Conservation (phyloP, 129 eudicot species). For the Pittosporum tobira region DNA sequence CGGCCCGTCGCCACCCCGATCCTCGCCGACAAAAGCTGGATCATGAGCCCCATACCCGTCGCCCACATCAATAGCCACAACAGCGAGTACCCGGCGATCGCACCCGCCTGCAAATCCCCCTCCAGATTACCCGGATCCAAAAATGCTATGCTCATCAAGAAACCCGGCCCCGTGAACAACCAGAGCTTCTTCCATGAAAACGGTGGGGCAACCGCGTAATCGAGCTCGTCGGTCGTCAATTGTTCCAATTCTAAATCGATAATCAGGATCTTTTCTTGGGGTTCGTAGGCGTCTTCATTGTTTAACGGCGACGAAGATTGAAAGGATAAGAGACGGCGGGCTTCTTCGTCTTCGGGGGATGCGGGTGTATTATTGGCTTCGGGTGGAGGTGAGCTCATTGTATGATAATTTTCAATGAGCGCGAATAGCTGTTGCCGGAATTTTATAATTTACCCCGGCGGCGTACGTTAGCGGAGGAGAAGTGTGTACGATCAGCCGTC, state of each 20-base stretch:
- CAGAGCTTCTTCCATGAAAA: conserved; percentile 63
- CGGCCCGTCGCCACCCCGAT: conserved; percentile 83
- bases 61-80: conserved; percentile 87
- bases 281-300: conserved; percentile 44
- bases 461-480: background rate
- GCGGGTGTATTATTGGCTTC: conserved; percentile 8
- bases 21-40: conserved; percentile 66
- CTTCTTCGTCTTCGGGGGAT: conserved; percentile 19
- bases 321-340: conserved; percentile 27
- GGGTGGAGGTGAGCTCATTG: conserved; percentile 28
- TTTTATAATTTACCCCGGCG: background rate
- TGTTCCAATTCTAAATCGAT: conserved; percentile 29
- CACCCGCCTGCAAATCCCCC: conserved; percentile 89
- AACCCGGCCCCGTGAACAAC: conserved; percentile 81
- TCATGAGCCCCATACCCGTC: conserved; percentile 67
- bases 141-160: conserved; percentile 74
- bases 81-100: conserved; percentile 75
- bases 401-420: background rate
- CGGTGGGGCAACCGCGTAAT: conserved; percentile 31
- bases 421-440: background rate
- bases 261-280: conserved; percentile 36
- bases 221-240: conserved; percentile 6
- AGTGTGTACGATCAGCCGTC: no score
- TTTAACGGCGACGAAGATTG: conserved; percentile 6
- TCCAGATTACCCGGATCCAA: conserved; percentile 80